Base-by-base conservation (phyloP, 148 eudicot species). In the Dianthus caryophyllus region DNA sequence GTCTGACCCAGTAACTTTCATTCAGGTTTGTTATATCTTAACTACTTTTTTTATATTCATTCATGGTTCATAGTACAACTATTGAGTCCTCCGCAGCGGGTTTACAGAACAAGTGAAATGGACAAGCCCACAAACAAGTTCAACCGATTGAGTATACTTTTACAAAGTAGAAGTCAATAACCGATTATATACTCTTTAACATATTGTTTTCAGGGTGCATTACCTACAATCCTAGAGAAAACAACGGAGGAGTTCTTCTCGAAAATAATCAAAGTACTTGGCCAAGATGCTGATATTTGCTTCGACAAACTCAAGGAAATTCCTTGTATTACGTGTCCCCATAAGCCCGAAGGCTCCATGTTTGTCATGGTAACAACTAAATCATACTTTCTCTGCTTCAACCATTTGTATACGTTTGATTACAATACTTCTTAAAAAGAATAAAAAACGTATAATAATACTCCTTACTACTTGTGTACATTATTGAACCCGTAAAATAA, bases 331-430 rank as follows among this genome's bases (percentile, higher is more conserved):
- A 64, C 80, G 25, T 85, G 89, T 65, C 89, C 89, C 31, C 70
- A 71, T 57, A 85, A 81, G 58, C 83, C 89, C 0, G 84, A 85
- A 75, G 89, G 89, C 48, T 81, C 84, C 31, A 85, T 85, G 89
- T 81, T 77, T 65, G 66, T 78, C 9, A 81, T 83, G 85, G 89
- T 83, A 22, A 64, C 78, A 33, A 57, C 15, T n/a, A 26, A n/a
- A n/a, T n/a, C n/a, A n/a, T n/a, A n/a, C n/a, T n/a, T n/a, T n/a
- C n/a, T n/a, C n/a, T n/a, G n/a, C n/a, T n/a, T n/a, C n/a, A n/a
- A 54, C 16, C 27, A 0, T 24, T n/a, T 41, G 44, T 9, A 2
- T 33, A 1, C 6, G 1, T 41, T 17, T 33, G 6, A 9, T 33
- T 52, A 7, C 10, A n/a, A n/a, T n/a, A n/a, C n/a, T n/a, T n/a